phyloP scores from a whole-genome alignment of 495 filamentous ascomycete genomes.

The Talaromyces nanjingensis region DNA sequence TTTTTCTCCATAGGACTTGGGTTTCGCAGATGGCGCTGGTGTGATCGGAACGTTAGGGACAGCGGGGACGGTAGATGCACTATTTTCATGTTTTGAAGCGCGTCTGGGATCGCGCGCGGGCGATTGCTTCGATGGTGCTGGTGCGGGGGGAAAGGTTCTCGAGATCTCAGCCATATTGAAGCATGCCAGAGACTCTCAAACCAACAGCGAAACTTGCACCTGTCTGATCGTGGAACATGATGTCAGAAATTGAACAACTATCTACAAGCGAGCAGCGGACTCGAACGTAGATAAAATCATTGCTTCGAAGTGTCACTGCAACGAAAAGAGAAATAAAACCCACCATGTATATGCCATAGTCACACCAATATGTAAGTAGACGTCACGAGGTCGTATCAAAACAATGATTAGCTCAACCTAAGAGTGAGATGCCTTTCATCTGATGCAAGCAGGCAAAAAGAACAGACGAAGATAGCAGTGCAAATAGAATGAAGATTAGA shows the following conservation, averaged over 20 bases:
- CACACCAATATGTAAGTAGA: neutral
- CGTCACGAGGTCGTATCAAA: neutral
- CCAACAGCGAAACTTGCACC: neutral
- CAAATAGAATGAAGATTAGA: neutral
- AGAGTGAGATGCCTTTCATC: neutral
- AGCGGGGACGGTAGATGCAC: neutral
- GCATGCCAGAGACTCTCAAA: neutral
- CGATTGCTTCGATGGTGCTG: neutral
- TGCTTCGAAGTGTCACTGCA: neutral
- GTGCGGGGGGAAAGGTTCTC: neutral
- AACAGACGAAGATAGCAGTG: neutral
- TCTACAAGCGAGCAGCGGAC: neutral
- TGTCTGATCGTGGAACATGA: neutral
- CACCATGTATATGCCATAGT: neutral
- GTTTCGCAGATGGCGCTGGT: conserved; percentile 5
- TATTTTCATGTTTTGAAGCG: neutral
- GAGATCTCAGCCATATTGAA: neutral
- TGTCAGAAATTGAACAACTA: neutral
- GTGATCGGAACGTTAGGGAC: conserved; percentile 7
- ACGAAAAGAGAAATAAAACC: neutral
- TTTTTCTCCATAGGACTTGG: conserved; percentile 7
- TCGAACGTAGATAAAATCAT: neutral
- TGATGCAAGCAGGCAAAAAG: neutral
- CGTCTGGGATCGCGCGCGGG: conserved; percentile 4
- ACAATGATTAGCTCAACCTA: neutral